Conservation (phyloP, 2,329 filamentous ascomycete genomes). For the Claviceps humidiphila region DNA sequence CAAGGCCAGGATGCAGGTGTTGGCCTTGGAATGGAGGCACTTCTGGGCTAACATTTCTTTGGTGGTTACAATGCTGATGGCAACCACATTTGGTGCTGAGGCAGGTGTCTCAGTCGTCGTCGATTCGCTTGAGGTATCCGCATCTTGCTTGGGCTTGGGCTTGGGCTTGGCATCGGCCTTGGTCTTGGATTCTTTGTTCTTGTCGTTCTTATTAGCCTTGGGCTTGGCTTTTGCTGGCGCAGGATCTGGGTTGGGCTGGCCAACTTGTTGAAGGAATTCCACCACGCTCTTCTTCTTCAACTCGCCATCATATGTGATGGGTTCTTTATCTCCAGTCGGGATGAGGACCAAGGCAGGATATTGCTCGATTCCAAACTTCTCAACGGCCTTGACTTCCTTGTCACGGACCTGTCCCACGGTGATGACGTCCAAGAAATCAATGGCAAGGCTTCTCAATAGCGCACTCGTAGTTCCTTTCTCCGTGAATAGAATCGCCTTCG, state of each 20-base stretch:
- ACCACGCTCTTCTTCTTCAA: slow-evolving; percentile 74
- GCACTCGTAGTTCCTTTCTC: slow-evolving; percentile 84
- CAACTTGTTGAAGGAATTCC: slow-evolving; percentile 68
- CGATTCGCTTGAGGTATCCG: slow-evolving; percentile 24
- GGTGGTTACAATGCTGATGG: slow-evolving; percentile 53
- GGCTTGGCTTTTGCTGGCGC: slow-evolving; percentile 27
- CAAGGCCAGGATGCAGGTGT: slow-evolving; percentile 72
- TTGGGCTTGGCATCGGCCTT: slow-evolving; percentile 20
- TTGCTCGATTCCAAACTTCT: slow-evolving; percentile 60
- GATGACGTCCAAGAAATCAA: slow-evolving; percentile 77
- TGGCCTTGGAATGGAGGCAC: slow-evolving; percentile 64
- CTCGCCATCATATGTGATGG: slow-evolving; percentile 65
- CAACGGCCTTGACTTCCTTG: slow-evolving; percentile 60
- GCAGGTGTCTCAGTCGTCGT: slow-evolving; percentile 8
- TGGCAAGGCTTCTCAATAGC: slow-evolving; percentile 69
- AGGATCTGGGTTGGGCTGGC: slow-evolving; percentile 66
- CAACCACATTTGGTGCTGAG: slow-evolving; percentile 29
- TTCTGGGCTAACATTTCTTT: slow-evolving; percentile 50
- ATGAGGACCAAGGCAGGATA: slow-evolving; percentile 75
- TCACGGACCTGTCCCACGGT: slow-evolving; percentile 69
- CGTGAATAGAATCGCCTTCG: slow-evolving; percentile 85
- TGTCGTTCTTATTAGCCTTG: slow-evolving; percentile 19
- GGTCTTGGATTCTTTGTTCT: slow-evolving; percentile 9
- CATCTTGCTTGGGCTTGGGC: slow-evolving; percentile 24
- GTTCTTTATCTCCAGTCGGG: slow-evolving; percentile 54